These are phyloP conservation scores for Wickerhamiella kazuoi DNA, from an alignment of 805 yeast species.

Conservation along the genomic window DNA sequence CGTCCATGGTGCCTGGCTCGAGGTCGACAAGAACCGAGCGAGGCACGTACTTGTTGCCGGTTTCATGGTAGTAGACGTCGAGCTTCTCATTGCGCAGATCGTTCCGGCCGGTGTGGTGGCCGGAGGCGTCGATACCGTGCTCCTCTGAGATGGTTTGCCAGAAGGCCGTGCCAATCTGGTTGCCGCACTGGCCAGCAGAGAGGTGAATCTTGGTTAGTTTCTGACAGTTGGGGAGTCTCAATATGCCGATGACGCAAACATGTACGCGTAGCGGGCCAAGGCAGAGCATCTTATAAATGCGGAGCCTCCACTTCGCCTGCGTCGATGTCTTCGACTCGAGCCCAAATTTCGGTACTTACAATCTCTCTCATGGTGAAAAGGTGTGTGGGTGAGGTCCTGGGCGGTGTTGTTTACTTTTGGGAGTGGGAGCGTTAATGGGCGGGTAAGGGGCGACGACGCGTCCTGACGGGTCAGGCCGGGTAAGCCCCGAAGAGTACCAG, in stretches of 20 bases:
- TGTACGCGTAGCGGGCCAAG: too few species aligned
- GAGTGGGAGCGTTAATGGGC: too few species aligned
- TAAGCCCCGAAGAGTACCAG: too few species aligned
- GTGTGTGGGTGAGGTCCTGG: background rate
- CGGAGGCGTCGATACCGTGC: conserved; percentile 25
- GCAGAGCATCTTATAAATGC: too few species aligned
- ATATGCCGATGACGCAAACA: too few species aligned
- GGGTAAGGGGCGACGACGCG: too few species aligned
- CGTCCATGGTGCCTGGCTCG: conserved; percentile 88
- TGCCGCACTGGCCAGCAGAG: conserved; percentile 83
- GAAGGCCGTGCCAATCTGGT: conserved; percentile 51
- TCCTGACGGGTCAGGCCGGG: too few species aligned
- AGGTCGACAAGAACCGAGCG: conserved; percentile 83
- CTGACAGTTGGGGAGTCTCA: too few species aligned
- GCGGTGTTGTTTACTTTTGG: background rate
- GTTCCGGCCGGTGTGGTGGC: conserved; percentile 16
- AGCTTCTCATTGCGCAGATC: conserved; percentile 30
- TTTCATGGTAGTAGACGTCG: conserved; percentile 77
- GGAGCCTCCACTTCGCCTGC: too few species aligned
- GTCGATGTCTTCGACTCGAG: background rate
- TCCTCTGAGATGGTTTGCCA: conserved; percentile 27
- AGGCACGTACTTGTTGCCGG: conserved; percentile 81
- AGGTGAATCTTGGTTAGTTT: conserved; percentile 41
- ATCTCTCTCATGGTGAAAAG: conserved; percentile 15
- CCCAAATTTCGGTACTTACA: conserved; percentile 10